These are phyloP conservation scores for Lanmaoa rubissima DNA, from an alignment of 768 basidiomycete species.

Conservation along the genomic window DNA sequence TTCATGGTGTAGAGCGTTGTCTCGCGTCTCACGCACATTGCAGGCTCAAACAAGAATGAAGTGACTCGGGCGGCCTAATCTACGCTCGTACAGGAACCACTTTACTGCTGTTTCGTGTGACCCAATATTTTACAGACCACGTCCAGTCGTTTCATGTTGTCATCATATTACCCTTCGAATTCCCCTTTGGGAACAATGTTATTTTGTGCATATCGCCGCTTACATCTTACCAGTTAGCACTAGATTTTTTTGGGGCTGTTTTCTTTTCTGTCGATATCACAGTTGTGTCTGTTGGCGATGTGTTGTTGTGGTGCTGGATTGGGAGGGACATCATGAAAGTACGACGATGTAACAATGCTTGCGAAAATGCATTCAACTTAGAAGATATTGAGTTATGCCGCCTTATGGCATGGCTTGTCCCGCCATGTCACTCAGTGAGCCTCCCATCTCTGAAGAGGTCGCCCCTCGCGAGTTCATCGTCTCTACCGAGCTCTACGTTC, in stretches of 20 bases:
- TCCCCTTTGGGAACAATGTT: constrained; percentile 11
- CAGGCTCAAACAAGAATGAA: constrained; percentile 38
- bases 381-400: too few species aligned
- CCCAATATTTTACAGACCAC: constrained; percentile 12
- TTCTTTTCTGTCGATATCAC: constrained; percentile 12
- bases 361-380: not conserved
- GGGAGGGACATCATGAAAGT: not conserved
- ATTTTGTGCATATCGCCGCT: constrained; percentile 14
- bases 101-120: constrained; percentile 6
- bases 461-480: constrained; percentile 53
- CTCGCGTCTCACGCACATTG: constrained; percentile 1
- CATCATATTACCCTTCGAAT: constrained; percentile 10
- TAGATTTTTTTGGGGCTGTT: constrained; percentile 11
- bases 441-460: constrained; percentile 3
- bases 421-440: constrained; percentile 16
- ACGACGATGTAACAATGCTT: constrained; percentile 3
- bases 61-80: not conserved
- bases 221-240: constrained; percentile 4
- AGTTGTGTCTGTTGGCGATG: constrained; percentile 3
- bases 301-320: constrained; percentile 5
- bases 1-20: not conserved
- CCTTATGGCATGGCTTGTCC: not conserved
- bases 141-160: constrained; percentile 15
- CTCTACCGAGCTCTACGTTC: constrained; percentile 61
- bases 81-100: not conserved